Evolutionary conservation across 306 rosid genomes (phyloP).

Genomic region (Astragalus membranaceus): DNA sequence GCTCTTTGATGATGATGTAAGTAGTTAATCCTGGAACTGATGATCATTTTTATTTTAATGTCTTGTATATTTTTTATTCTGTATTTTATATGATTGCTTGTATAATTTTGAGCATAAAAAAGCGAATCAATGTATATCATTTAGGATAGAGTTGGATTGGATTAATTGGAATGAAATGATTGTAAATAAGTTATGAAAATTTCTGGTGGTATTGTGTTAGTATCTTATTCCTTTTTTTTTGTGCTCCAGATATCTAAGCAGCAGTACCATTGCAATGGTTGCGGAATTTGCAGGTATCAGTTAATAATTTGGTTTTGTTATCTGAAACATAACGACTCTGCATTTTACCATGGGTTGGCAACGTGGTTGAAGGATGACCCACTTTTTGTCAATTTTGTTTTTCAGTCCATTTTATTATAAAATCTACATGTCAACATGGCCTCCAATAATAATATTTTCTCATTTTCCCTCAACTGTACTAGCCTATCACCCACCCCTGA

Average conservation of each 20-base stretch:
- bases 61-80: neutral
- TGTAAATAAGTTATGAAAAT: neutral
- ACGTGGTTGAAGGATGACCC: neutral
- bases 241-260: constrained; percentile 58
- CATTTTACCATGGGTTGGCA: neutral
- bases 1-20: constrained; percentile 85
- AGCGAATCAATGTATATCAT: neutral
- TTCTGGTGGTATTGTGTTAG: neutral
- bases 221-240: neutral
- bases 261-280: constrained; percentile 82
- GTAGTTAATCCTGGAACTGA: constrained; percentile 12
- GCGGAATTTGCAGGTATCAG: constrained; percentile 85
- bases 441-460: neutral
- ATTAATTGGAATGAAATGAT: neutral
- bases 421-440: neutral
- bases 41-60: neutral
- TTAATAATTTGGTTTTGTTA: neutral
- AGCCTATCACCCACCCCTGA: neutral
- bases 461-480: neutral
- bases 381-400: neutral
- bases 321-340: neutral
- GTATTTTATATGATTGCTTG: neutral
- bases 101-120: neutral
- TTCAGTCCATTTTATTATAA: neutral
- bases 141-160: neutral